Evolutionary conservation across 1,284 basidiomycete species (phyloP).

Genomic region (Pseudozyma sp.): DNA sequence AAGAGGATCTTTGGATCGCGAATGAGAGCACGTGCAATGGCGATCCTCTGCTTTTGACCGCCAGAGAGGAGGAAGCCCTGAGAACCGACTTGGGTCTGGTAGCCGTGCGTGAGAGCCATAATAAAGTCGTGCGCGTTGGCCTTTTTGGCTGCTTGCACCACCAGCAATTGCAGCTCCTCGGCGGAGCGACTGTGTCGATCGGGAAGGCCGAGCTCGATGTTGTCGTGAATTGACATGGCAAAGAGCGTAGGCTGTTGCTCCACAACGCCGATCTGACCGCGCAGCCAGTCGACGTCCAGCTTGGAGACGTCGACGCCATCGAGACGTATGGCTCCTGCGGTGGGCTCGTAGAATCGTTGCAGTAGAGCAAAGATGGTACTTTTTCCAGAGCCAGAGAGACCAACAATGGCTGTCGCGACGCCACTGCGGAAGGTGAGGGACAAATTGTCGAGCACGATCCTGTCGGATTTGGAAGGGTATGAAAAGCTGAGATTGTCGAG

Average conservation of each 20-base stretch:
- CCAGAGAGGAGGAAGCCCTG: constrained; percentile 32
- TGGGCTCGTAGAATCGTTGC: constrained; percentile 73
- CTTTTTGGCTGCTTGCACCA: constrained; percentile 37
- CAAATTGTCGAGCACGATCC: constrained; percentile 82
- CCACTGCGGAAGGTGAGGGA: constrained; percentile 67
- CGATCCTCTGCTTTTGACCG: constrained; percentile 35
- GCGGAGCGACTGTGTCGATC: constrained; percentile 70
- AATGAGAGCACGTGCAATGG: constrained; percentile 46
- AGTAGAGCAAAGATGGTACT: constrained; percentile 65
- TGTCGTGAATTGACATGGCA: constrained; percentile 70
- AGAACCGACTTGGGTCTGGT: constrained; percentile 41
- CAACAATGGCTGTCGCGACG: constrained; percentile 71
- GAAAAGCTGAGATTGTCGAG: constrained; percentile 84
- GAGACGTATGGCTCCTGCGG: constrained; percentile 77
- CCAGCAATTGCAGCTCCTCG: constrained; percentile 71
- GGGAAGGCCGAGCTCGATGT: constrained; percentile 65
- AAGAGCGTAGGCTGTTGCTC: constrained; percentile 94
- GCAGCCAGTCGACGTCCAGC: constrained; percentile 73
- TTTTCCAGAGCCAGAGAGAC: constrained; percentile 57
- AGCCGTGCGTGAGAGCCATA: constrained; percentile 38
- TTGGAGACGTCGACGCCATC: constrained; percentile 83
- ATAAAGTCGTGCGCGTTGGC: constrained; percentile 42
- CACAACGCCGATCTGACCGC: constrained; percentile 72
- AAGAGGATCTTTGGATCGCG: constrained; percentile 47
- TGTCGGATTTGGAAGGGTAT: constrained; percentile 87